Conservation (phyloP, 1,139 yeast species). For the Geotrichum phurueaensis region DNA sequence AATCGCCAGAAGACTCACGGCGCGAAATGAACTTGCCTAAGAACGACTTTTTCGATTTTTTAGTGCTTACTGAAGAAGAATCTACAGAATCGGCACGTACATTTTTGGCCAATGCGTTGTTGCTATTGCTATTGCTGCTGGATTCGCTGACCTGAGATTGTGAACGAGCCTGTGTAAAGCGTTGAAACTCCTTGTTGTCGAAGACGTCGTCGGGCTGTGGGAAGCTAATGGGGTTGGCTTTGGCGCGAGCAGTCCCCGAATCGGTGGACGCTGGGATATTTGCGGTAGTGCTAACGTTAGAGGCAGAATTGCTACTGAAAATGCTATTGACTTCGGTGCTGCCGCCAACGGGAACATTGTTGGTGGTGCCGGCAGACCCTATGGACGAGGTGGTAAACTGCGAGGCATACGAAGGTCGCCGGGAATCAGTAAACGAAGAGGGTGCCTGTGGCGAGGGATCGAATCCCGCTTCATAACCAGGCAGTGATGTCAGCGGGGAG, state of each 20-base stretch:
- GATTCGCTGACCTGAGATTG: constrained; percentile 4
- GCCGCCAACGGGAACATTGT: not conserved
- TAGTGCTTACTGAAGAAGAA: constrained; percentile 19
- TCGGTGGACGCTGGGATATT: constrained; percentile 4
- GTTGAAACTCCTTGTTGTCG: constrained; percentile 11
- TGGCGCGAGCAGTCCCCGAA: not conserved
- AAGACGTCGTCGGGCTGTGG: constrained; percentile 18
- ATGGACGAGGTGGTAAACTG: constrained; percentile 21
- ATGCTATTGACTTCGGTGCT: not conserved
- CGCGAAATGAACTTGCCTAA: constrained; percentile 26
- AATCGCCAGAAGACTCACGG: constrained; percentile 26
- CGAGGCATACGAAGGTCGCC: constrained; percentile 24
- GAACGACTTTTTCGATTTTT: constrained; percentile 22
- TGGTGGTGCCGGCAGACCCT: constrained; percentile 3
- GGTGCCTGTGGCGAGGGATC: not conserved
- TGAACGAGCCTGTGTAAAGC: not conserved
- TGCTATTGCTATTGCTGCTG: not conserved
- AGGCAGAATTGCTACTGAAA: constrained; percentile 3
- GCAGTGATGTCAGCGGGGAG: constrained; percentile 12
- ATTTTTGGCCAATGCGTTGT: not conserved
- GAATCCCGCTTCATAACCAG: not conserved
- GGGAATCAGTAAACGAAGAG: constrained; percentile 14
- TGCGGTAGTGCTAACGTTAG: not conserved
- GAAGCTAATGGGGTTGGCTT: constrained; percentile 10
- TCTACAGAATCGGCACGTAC: constrained; percentile 22